Evolutionary conservation across 2,329 filamentous ascomycete species (phyloP), one percentile per base, ranked within the genome.

Genomic region (Ophiosphaerella narmari): DNA sequence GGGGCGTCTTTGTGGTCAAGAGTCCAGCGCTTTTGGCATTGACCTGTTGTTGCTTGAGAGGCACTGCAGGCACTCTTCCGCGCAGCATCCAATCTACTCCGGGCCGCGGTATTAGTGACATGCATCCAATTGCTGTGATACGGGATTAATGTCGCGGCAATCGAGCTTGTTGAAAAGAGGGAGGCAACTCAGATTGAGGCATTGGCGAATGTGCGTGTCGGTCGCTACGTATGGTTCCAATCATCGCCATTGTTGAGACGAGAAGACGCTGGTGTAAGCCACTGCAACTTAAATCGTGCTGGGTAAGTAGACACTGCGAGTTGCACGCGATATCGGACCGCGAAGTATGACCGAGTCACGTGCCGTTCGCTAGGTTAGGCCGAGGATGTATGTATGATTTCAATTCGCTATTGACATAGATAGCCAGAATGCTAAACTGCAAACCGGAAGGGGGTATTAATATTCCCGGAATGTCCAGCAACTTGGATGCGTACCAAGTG

Each of bases 101-200:
- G 23, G 45, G 31, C 39, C n/a, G 42, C 33, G 32, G 18, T 21
- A 45, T 47, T 51, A 47, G 55, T 65, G 65, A 66, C 64, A 63
- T 67, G 65, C 62, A 61, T 64, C 55, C 51, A 54, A 53, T 56
- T 46, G 57, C 46, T 55, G 43, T 42, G 29, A 46, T 47, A 49
- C 55, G 55, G 55, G 39, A 55, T 55, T 61, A 57, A 50, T 42
- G 48, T 56, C 56, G 67, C 67, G 66, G 66, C 62, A 68, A 69
- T 66, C 66, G 59, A 63, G 66, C 52, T 43, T 63, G 46, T 42
- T 34, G 41, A 60, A 56, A 44, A 46, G 34, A 29, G 38, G 39
- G 45, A 39, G 16, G 26, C 14, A 9, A 37, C 26, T 32, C 39
- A 14, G 39, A 32, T 45, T 38, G 33, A 31, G 34, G 13, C 23